These are phyloP conservation scores for Geosiphon pyriformis DNA, from an alignment of 192 early-diverging fungal genomes.

Conservation along the genomic window DNA sequence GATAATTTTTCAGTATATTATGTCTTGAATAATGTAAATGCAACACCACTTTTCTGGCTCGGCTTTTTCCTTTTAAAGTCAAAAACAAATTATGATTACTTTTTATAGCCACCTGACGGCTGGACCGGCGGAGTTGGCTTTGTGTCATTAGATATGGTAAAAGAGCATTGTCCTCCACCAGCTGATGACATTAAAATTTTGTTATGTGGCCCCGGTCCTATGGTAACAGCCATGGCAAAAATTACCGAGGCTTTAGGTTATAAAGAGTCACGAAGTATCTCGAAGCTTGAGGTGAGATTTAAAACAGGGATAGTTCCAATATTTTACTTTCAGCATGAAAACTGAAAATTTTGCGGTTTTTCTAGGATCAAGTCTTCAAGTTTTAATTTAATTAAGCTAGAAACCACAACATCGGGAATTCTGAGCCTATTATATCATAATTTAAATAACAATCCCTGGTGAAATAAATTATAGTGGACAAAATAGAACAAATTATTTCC, in stretches of 20 bases:
- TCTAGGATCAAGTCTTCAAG: constrained; percentile 80
- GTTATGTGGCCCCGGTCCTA: constrained; percentile 87
- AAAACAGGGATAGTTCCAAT: neutral
- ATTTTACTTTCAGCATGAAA: neutral
- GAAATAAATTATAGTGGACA: too few relatives aligned
- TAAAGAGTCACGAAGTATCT: constrained; percentile 67
- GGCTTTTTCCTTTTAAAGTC: neutral
- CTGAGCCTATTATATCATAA: too few relatives aligned
- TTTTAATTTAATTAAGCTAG: constrained; percentile 62
- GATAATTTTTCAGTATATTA: constrained; percentile 78
- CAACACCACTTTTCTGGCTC: neutral
- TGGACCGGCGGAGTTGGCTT: constrained; percentile 88
- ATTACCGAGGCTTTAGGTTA: constrained; percentile 70
- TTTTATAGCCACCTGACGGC: constrained; percentile 45
- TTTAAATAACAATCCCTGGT: too few relatives aligned
- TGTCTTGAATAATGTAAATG: constrained; percentile 63
- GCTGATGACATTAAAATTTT: constrained; percentile 81
- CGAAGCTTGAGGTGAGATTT: constrained; percentile 51
- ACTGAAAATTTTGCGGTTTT: neutral
- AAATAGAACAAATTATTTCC: too few relatives aligned
- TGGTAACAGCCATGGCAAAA: constrained; percentile 78
- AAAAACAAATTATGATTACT: neutral
- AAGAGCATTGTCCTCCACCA: constrained; percentile 62
- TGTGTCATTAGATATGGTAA: constrained; percentile 80
- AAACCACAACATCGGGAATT: too few relatives aligned